Base-by-base conservation (phyloP, 176 grass and related monocot species). In the Dendrocalamus sinicus region DNA sequence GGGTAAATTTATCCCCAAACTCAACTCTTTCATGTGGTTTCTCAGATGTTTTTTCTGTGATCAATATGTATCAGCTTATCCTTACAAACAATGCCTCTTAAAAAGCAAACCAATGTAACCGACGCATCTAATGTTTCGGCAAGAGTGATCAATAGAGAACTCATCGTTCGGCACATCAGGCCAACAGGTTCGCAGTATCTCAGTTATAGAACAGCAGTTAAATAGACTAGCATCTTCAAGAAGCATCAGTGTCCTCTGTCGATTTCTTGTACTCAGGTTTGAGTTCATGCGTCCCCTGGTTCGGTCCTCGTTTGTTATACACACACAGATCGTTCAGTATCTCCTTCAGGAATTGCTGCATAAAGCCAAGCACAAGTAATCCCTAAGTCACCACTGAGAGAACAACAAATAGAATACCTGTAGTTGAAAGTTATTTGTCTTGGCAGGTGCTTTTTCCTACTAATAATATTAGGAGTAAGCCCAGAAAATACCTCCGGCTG, bases 291-390 rank as follows among this genome's bases (percentile, higher is more conserved):
- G 95, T 95, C 45, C 95, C 95, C 68, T 98, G 95, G 85, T 98
- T 94, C 5, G 93, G 91, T 78, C 95, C 95, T 91, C 93, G 90
- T 37, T 98, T 98, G 83, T 93, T 98, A 82, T 95, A 98, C 66
- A 98, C 81, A 60, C 95, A 95, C 0, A 98, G 72, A 63, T 98
- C 93, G 75, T 93, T 95, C 83, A 93, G 60, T 77, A 98, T 98
- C 83, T 98, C 95, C 91, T 98, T 95, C 16, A 98, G 82, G 79
- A 98, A 95, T 95, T 98, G 95, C 95, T 98, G 95, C 83, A 44
- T 5, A 13, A 37, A 88, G 53, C 26, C 9, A 76, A 43, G 12
- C 47, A 26, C 14, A 86, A 67, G 81, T 19, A 83, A 67, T 68
- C 53, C 35, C 73, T 9, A 17, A 72, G 80, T 20, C 19, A 70